Evolutionary conservation across 257 asterid genomes (phyloP).

Genomic region (Gentiana straminea): DNA sequence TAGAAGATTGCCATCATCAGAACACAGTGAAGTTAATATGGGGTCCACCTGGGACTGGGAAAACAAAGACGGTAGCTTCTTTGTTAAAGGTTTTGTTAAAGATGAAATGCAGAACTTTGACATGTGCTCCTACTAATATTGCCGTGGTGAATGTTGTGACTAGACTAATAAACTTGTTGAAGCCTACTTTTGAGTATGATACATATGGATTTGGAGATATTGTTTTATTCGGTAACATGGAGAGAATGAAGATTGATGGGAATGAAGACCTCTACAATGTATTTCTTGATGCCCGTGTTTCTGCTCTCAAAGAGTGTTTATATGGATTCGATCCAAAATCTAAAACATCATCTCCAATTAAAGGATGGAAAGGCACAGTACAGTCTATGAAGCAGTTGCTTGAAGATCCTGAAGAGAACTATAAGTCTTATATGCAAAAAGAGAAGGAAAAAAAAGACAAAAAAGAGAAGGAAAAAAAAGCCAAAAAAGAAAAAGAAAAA

Average conservation of each 20-base stretch:
- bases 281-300: conserved; percentile 51
- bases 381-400: conserved; percentile 39
- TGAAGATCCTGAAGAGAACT: conserved; percentile 34
- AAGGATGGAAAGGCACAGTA: conserved; percentile 41
- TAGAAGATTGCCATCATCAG: conserved; percentile 34
- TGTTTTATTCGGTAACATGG: conserved; percentile 48
- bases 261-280: conserved; percentile 42
- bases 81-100: conserved; percentile 25
- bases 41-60: conserved; percentile 94
- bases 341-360: conserved; percentile 19
- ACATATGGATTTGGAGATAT: conserved; percentile 67
- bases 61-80: conserved; percentile 50
- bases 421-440: conserved; percentile 22
- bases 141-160: conserved; percentile 36
- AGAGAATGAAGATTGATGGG: conserved; percentile 48
- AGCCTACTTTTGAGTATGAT: conserved; percentile 14
- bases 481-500: not conserved
- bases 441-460: conserved; percentile 16
- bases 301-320: conserved; percentile 28
- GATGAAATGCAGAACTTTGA: conserved; percentile 41
- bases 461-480: conserved; percentile 4
- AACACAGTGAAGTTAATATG: conserved; percentile 44
- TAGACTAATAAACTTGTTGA: conserved; percentile 34
- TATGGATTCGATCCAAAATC: no score
- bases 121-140: conserved; percentile 71